phyloP scores from a whole-genome alignment of 306 rosid genomes.

The Mimosa bimucronata region DNA sequence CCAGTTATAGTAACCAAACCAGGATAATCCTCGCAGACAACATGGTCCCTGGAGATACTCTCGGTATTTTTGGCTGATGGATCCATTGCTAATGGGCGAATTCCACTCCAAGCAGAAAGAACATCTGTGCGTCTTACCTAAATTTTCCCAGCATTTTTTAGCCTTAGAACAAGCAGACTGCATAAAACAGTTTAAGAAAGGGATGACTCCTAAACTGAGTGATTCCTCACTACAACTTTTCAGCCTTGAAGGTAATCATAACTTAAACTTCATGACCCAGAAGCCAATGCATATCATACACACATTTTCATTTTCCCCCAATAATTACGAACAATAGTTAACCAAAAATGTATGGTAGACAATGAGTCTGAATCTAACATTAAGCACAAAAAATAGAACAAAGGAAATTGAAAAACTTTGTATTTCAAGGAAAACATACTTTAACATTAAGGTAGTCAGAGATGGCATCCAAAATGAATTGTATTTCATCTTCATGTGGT shows the following conservation, averaged over 20 bases:
- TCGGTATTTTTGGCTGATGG: constrained; percentile 90
- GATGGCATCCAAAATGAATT: constrained; percentile 91
- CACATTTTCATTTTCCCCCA: neutral
- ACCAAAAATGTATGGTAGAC: neutral
- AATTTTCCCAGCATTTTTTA: constrained; percentile 40
- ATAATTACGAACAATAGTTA: constrained; percentile 27
- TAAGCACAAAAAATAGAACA: neutral
- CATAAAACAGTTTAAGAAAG: constrained; percentile 10
- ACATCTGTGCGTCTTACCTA: constrained; percentile 95
- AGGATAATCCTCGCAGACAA: constrained; percentile 97
- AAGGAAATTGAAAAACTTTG: neutral
- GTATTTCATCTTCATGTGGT: constrained; percentile 97
- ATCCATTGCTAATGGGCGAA: constrained; percentile 92
- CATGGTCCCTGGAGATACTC: constrained; percentile 96
- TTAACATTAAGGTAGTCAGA: constrained; percentile 93
- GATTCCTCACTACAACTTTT: constrained; percentile 26
- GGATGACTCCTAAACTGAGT: constrained; percentile 32
- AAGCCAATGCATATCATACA: constrained; percentile 18
- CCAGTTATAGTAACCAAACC: constrained; percentile 98
- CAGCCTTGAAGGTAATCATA: constrained; percentile 16
- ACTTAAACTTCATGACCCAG: neutral
- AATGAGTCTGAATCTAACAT: constrained; percentile 25
- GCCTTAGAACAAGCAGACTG: constrained; percentile 37
- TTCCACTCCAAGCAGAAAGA: constrained; percentile 99
- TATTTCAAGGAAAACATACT: constrained; percentile 55